These are phyloP conservation scores for Phyllachora maydis DNA, from an alignment of 2,329 filamentous ascomycete species.

Conservation along the genomic window DNA sequence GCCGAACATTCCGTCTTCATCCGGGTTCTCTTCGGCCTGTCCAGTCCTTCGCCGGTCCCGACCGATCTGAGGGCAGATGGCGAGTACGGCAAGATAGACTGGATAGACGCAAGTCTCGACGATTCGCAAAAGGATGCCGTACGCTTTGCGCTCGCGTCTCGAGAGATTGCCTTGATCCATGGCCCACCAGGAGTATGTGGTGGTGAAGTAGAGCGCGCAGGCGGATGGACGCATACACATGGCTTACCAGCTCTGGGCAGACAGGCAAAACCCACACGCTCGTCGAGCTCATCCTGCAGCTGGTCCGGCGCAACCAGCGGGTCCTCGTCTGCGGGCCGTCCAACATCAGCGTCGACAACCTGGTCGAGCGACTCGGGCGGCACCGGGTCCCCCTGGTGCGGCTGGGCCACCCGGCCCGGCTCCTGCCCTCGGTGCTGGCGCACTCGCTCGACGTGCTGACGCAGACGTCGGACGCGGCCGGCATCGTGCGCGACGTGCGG, in stretches of 20 bases:
- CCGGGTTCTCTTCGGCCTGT: slow-evolving; percentile 39
- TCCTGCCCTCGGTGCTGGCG: slow-evolving; percentile 70
- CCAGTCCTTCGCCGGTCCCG: slow-evolving; percentile 26
- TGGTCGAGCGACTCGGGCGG: slow-evolving; percentile 74
- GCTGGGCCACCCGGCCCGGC: slow-evolving; percentile 76
- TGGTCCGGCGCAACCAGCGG: slow-evolving; percentile 51
- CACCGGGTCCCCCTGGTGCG: slow-evolving; percentile 76
- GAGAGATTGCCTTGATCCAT: slow-evolving; percentile 76
- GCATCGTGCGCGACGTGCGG: slow-evolving; percentile 75
- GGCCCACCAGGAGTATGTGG: slow-evolving; percentile 60
- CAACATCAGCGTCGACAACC: slow-evolving; percentile 96
- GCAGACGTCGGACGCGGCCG: slow-evolving; percentile 72
- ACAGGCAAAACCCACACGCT: slow-evolving; percentile 95
- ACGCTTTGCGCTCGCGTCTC: slow-evolving; percentile 64
- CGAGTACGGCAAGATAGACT: slow-evolving; percentile 25
- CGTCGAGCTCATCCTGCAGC: slow-evolving; percentile 85
- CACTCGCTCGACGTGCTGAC: slow-evolving; percentile 87
- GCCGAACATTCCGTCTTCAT: slow-evolving; percentile 38
- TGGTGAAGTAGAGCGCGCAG: too few relatives aligned
- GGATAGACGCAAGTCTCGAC: slow-evolving; percentile 41
- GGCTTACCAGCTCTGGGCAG: slow-evolving; percentile 13
- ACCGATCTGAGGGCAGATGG: slow-evolving; percentile 18
- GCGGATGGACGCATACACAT: too few relatives aligned
- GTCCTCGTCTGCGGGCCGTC: slow-evolving; percentile 90
- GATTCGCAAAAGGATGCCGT: slow-evolving; percentile 48